Evolutionary conservation across 106 monocot species (phyloP), one percentile per base, ranked within the genome.

Genomic region (Xerophyta viscosa): DNA sequence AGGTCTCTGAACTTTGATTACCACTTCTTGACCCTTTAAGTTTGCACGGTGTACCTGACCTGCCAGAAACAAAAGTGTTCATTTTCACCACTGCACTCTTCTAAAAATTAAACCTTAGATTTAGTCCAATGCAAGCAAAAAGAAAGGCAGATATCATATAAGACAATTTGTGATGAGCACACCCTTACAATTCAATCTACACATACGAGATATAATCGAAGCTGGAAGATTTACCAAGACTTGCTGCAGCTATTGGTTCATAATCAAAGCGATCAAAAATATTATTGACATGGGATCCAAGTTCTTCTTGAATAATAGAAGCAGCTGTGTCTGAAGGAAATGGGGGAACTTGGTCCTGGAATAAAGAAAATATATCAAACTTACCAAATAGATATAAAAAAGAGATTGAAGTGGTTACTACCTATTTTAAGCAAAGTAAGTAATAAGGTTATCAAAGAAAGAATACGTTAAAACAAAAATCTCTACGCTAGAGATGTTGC

Each of bases 1-100:
- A 64, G 98, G 98, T 73, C 98, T 79, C 60, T 98, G 98, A 37
- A 98, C 98, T 80, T 98, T 98, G 54, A 98, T 56, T 13, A 98
- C 98, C 14, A 50, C 53, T 54, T 54, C 53, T 6, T 86, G 68
- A 17, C 89, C 98, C n/a, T 82, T 98, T 25, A 98, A 61, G 22
- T 73, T 74, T 46, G 98, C 98, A 39, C 98, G 98, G 64, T 98
- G 98, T n/a, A 98, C 98, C 79, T 98, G 98, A 27, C 98, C 98
- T 98, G 77, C 44, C 63, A 61, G 31, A 52, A 39, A 64, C 41
- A 14, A 20, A 61, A 44, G 8, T 14, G 33, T 6, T 6, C 7
- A 33, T 33, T 11, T 33, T 11, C 33, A 33, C 7, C 33, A 6
- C 33, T 6, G 33, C 11, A 33, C 33, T 11, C 33, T 33, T 33